Conservation (phyloP, 768 basidiomycete species). For the Myochromella boudieri region DNA sequence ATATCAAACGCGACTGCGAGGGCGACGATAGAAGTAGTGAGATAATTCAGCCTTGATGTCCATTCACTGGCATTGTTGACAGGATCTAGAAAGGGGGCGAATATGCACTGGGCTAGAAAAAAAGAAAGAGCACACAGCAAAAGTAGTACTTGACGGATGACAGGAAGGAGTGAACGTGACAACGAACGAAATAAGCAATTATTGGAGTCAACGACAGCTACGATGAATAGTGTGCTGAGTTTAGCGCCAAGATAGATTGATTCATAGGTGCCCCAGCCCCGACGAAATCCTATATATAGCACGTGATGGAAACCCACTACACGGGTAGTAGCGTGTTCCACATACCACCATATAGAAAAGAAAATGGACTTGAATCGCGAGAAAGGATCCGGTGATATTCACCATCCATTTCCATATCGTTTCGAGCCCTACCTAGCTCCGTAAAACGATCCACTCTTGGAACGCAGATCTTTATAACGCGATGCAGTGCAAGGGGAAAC, state of each 20-base stretch:
- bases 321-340: conserved; percentile 1
- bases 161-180: conserved; percentile 46
- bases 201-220: conserved; percentile 65
- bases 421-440: conserved; percentile 66
- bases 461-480: conserved; percentile 53
- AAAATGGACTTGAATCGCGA: conserved; percentile 66
- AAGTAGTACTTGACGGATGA: conserved; percentile 63
- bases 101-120: conserved; percentile 59
- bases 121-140: conserved; percentile 56
- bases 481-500: conserved; percentile 65
- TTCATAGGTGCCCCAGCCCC: conserved; percentile 67
- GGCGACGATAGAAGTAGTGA: conserved; percentile 62
- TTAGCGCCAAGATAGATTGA: conserved; percentile 70
- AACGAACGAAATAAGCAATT: conserved; percentile 71
- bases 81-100: conserved; percentile 67
- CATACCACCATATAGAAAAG: conserved; percentile 69
- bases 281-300: conserved; percentile 54
- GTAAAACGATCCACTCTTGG: conserved; percentile 69
- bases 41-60: conserved; percentile 69
- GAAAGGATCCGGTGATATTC: conserved; percentile 69
- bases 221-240: conserved; percentile 61
- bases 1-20: conserved; percentile 61
- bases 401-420: conserved; percentile 54
- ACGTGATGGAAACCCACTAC: conserved; percentile 5
- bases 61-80: conserved; percentile 77